A percentile compares a stretch with the other conserved stretches of the same genome.
phyloP scores from a whole-genome alignment of 2,329 filamentous ascomycete genomes.

The Thielaviopsis cerberus region DNA sequence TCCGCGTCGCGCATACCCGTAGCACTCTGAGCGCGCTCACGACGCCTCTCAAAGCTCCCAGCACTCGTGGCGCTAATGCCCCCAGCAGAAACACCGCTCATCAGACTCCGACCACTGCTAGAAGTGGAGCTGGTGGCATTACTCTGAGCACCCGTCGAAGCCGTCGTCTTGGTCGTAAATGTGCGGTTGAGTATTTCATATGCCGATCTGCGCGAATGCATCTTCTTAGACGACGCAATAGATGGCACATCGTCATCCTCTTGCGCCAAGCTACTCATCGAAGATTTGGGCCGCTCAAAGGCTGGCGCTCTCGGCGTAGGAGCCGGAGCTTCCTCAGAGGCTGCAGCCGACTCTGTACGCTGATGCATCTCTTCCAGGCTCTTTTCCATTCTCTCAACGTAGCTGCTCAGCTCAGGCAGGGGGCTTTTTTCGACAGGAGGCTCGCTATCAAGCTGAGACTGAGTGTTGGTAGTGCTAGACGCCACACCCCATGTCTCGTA shows the following conservation, averaged over 20 bases:
- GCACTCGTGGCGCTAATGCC: constrained; percentile 90
- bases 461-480: constrained; percentile 20
- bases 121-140: constrained; percentile 57
- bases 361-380: constrained; percentile 55
- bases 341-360: constrained; percentile 28
- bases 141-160: constrained; percentile 54
- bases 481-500: constrained; percentile 41
- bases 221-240: constrained; percentile 19
- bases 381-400: constrained; percentile 82
- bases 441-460: constrained; percentile 3
- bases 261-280: constrained; percentile 26
- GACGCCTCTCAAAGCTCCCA: constrained; percentile 71
- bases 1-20: constrained; percentile 41
- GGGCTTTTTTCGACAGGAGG: constrained; percentile 20
- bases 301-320: constrained; percentile 31
- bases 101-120: constrained; percentile 66
- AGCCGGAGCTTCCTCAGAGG: constrained; percentile 26
- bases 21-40: constrained; percentile 44
- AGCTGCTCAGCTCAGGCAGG: constrained; percentile 60
- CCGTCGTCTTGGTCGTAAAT: constrained; percentile 73
- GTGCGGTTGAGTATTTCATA: constrained; percentile 69
- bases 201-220: constrained; percentile 52
- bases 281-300: constrained; percentile 40
- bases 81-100: constrained; percentile 83
- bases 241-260: constrained; percentile 4